A percentile compares a stretch with the other conserved stretches of the same genome.
phyloP scores from a whole-genome alignment of 2,329 filamentous ascomycete species.

The Sporothrix protearum region DNA sequence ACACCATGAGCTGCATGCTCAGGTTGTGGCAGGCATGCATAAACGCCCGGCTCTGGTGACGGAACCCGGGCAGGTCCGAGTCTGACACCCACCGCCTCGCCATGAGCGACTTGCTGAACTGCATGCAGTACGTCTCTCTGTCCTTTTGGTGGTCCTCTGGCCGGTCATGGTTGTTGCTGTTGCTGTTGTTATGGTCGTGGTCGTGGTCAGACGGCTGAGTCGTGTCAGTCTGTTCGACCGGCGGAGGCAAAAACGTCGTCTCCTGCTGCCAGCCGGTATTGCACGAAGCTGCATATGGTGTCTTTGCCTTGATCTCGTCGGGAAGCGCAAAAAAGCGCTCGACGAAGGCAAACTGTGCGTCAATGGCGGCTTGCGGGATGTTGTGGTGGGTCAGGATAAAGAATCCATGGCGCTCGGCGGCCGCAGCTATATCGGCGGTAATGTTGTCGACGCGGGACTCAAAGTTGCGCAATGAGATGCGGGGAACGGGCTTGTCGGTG shows the following conservation, averaged over 20 bases:
- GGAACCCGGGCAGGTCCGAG: constrained; percentile 47
- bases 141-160: not conserved
- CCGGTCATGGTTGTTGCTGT: not conserved
- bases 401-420: constrained; percentile 59
- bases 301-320: constrained; percentile 48
- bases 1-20: constrained; percentile 54
- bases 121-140: constrained; percentile 60
- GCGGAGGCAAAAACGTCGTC: constrained; percentile 22
- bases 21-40: constrained; percentile 53
- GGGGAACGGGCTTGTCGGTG: constrained; percentile 43
- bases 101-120: constrained; percentile 52
- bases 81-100: constrained; percentile 50
- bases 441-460: constrained; percentile 51
- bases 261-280: constrained; percentile 61
- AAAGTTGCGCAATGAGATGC: constrained; percentile 55
- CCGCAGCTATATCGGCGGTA: constrained; percentile 48
- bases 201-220: not conserved
- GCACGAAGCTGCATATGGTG: constrained; percentile 49
- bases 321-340: constrained; percentile 53
- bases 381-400: constrained; percentile 56
- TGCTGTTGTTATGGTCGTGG: not conserved
- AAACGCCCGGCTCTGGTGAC: constrained; percentile 44
- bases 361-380: constrained; percentile 47
- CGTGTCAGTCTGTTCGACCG: not conserved
- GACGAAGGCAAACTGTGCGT: constrained; percentile 50